phyloP scores from a whole-genome alignment of 805 yeast genomes.

The Zygosaccharomyces gambellarensis region DNA sequence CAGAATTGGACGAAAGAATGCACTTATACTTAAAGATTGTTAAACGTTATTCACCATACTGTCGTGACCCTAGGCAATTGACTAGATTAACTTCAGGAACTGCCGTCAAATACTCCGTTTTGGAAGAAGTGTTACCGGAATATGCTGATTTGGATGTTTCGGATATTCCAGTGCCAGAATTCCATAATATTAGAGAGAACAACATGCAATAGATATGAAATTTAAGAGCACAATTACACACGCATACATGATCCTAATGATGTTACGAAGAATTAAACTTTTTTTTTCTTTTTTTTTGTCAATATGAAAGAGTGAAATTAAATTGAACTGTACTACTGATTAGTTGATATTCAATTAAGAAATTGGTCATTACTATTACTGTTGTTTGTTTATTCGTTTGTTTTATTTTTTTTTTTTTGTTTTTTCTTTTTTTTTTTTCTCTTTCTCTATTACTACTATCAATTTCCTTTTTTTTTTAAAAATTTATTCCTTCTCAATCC shows the following conservation, averaged over 20 bases:
- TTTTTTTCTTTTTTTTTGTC: neutral
- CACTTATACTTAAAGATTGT: constrained; percentile 52
- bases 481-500: neutral
- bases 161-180: constrained; percentile 41
- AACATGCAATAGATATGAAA: constrained; percentile 13
- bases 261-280: constrained; percentile 2
- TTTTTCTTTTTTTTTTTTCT: neutral
- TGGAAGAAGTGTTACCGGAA: constrained; percentile 37
- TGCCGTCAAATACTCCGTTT: constrained; percentile 40
- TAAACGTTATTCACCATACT: constrained; percentile 45
- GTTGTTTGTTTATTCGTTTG: neutral
- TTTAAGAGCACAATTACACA: neutral
- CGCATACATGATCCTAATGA: constrained; percentile 8
- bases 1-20: constrained; percentile 41
- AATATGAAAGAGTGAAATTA: neutral
- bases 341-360: neutral
- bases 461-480: neutral
- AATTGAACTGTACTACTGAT: neutral
- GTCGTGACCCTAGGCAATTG: constrained; percentile 45
- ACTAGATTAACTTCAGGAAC: constrained; percentile 44
- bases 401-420: too few relatives aligned
- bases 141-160: constrained; percentile 37
- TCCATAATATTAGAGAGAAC: constrained; percentile 33
- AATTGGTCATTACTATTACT: neutral
- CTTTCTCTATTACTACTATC: neutral